Evolutionary conservation across 2,329 filamentous ascomycete species (phyloP).

Genomic region (Ophiognomonia clavigignenti-juglandacearum): DNA sequence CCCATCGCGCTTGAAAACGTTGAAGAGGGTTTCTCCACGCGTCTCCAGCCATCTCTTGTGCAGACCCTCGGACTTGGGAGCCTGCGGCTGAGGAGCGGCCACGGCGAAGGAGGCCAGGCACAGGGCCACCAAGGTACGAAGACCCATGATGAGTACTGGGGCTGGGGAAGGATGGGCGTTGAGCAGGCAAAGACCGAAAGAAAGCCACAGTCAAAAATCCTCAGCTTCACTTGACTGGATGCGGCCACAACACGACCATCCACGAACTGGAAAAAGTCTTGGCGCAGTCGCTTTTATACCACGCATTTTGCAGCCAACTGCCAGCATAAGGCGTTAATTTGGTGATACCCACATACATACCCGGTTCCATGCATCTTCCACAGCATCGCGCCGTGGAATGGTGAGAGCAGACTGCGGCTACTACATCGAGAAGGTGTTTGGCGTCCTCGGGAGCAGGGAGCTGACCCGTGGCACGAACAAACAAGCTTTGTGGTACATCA

Average conservation of each 20-base stretch:
- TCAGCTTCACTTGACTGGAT: no score
- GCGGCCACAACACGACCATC: no score
- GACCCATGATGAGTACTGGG: conserved; percentile 2
- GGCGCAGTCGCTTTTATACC: no score
- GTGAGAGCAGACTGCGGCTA: conserved; percentile 9
- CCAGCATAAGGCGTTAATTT: no score
- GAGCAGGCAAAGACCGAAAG: no score
- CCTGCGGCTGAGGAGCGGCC: conserved; percentile 8
- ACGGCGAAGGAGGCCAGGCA: conserved; percentile 11
- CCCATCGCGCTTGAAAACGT: conserved; percentile 42
- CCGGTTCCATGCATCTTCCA: not conserved
- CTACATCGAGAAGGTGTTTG: conserved; percentile 15
- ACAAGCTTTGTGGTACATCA: not conserved
- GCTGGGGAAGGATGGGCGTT: not conserved
- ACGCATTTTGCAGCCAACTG: no score
- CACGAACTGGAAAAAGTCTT: no score
- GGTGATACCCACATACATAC: no score
- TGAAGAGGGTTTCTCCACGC: conserved; percentile 27
- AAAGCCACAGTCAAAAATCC: no score
- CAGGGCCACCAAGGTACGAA: conserved; percentile 6
- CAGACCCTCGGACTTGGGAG: conserved; percentile 7
- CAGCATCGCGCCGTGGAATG: not conserved
- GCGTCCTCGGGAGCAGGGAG: not conserved
- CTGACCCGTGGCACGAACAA: not conserved
- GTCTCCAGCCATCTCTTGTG: conserved; percentile 14